Conservation (phyloP, 2,329 filamentous ascomycete genomes). For the Penicillium corylophilum region DNA sequence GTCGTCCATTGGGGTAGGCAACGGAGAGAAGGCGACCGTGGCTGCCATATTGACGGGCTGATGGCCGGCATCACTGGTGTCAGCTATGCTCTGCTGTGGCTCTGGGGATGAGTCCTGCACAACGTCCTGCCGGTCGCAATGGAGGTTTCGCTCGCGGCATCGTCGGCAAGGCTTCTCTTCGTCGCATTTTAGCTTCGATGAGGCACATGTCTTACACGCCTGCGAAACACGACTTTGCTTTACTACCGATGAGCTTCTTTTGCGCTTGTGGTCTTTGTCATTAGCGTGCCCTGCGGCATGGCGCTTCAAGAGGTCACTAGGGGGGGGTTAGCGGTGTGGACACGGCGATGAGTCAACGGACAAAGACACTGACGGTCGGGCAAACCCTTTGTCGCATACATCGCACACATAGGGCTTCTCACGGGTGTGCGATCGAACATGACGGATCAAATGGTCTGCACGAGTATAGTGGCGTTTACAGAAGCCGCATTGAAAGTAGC, state of each 20-base stretch:
- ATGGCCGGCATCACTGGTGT: neutral
- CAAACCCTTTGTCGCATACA: constrained; percentile 34
- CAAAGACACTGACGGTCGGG: constrained; percentile 27
- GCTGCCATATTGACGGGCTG: neutral
- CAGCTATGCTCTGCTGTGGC: constrained; percentile 8
- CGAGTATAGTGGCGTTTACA: constrained; percentile 54
- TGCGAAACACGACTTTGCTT: constrained; percentile 45
- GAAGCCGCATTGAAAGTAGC: constrained; percentile 51
- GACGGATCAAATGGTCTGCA: constrained; percentile 54
- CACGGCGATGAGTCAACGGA: neutral
- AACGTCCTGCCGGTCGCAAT: constrained; percentile 38
- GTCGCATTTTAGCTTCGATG: constrained; percentile 54
- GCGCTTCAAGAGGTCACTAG: constrained; percentile 50
- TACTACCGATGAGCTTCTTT: constrained; percentile 17
- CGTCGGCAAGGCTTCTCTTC: constrained; percentile 55
- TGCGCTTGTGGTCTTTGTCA: constrained; percentile 38
- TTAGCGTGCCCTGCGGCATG: constrained; percentile 42
- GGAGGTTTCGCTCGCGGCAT: constrained; percentile 51
- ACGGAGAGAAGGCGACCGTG: constrained; percentile 14
- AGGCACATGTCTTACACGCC: constrained; percentile 54
- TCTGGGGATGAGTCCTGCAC: constrained; percentile 20
- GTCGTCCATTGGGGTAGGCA: constrained; percentile 16
- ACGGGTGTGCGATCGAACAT: constrained; percentile 48
- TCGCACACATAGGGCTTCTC: constrained; percentile 36
- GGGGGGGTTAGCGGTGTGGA: constrained; percentile 1